Base-by-base conservation (phyloP, 768 basidiomycete genomes). In the Lactarius sp. region DNA sequence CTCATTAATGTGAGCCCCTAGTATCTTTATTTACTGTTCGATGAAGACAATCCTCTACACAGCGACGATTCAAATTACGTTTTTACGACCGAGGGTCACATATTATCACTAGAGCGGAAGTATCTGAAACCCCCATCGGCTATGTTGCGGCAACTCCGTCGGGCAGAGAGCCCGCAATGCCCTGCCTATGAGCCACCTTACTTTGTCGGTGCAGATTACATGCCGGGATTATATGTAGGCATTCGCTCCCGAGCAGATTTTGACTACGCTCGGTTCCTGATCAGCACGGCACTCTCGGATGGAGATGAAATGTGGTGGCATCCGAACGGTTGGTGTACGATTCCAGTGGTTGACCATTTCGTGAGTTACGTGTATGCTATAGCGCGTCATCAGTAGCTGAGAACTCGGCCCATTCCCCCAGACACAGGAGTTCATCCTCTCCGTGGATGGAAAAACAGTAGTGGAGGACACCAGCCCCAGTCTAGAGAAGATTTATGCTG, bases 71-170 rank as follows among this genome's bases (percentile, higher is more conserved):
- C 90, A 0, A 90, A 94, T 72, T 90, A 87, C 66, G 91, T 98
- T 10, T 90, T 97, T 72, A 92, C 94, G 6, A 99, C 97, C 1
- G 97, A 98, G 74, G 97, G 96, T 0, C 97, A 99, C 71, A 81
- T 93, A 31, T 78, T 99, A 50, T 80, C 80, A 12, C 80, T 97
- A 20, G 84, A 83, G 1, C 73, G 69, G 44, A 70, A 82, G 52
- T 77, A 83, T 55, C 76, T 89, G 34, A 81, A 78, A 65, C 81
- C 83, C 8, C 75, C 82, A 42, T 84, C 88, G n/a, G 66, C 81
- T 37, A 75, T 81, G 4, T 83, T 85, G 18, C 81, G 81, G 69
- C 81, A 81, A 66, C 75, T 85, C 65, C 85, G 90, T 20, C 80
- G 81, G 27, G 78, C 83, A 33, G 84, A 88, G 69, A 82, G 75